Evolutionary conservation across 768 basidiomycete genomes (phyloP).

Genomic region (Boletus vinaceobasis): DNA sequence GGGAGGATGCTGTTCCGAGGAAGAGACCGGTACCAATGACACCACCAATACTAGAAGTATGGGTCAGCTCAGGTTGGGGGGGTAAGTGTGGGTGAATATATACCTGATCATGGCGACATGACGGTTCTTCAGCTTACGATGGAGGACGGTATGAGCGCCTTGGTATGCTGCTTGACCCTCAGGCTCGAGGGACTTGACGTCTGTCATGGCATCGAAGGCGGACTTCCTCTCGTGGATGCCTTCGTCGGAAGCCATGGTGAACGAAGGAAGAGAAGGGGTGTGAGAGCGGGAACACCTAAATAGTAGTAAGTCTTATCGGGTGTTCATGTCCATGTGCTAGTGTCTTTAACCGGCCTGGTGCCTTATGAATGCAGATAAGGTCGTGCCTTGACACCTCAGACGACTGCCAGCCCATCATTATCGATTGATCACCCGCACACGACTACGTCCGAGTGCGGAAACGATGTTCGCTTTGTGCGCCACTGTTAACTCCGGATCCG

Average conservation of each 20-base stretch:
- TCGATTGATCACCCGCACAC: too few species aligned
- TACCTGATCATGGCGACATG: conserved; percentile 38
- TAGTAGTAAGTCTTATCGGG: neutral
- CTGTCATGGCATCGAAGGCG: neutral
- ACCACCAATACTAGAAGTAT: conserved; percentile 27
- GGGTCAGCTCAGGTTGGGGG: neutral
- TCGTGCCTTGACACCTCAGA: too few species aligned
- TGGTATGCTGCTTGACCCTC: conserved; percentile 2
- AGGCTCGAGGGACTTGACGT: conserved; percentile 1
- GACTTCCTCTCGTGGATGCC: neutral
- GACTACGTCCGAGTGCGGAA: too few species aligned
- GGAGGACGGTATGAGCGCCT: conserved; percentile 8
- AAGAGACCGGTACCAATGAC: conserved; percentile 43
- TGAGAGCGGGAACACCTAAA: neutral
- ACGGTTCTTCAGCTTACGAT: conserved; percentile 32
- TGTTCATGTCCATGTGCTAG: neutral
- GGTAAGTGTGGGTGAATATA: neutral
- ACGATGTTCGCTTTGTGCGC: too few species aligned
- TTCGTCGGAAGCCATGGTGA: conserved; percentile 10
- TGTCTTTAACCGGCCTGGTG: neutral
- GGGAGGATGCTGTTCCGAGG: conserved; percentile 33
- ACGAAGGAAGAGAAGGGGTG: neutral
- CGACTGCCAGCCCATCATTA: too few species aligned
- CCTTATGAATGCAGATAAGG: neutral
- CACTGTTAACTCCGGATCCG: too few species aligned